Conservation (phyloP, 176 grass and related monocot genomes). For the Aegilops tauschii region DNA sequence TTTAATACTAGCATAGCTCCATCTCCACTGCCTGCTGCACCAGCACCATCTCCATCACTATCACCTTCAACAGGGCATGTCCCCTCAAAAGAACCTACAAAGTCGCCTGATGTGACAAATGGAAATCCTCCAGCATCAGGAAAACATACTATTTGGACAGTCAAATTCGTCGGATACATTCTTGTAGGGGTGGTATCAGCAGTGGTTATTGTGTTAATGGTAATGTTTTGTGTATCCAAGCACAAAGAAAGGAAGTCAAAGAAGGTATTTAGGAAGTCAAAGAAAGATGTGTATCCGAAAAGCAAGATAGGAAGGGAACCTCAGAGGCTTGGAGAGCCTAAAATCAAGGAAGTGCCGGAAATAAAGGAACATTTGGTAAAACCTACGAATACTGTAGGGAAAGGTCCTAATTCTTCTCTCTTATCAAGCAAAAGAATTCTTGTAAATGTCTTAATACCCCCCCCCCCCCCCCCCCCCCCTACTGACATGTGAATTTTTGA, state of each 20-base stretch:
- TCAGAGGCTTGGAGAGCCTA: slow-evolving; percentile 50
- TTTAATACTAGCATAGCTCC: slow-evolving; percentile 91
- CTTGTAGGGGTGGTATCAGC: slow-evolving; percentile 62
- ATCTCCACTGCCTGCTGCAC: slow-evolving; percentile 42
- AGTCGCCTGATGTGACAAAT: slow-evolving; percentile 45
- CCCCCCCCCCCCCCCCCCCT: background rate
- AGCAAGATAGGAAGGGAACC: slow-evolving; percentile 41
- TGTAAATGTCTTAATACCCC: background rate
- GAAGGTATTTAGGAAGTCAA: slow-evolving; percentile 34
- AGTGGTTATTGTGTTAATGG: slow-evolving; percentile 56
- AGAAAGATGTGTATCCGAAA: slow-evolving; percentile 40
- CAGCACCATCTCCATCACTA: slow-evolving; percentile 34
- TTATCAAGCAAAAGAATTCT: background rate
- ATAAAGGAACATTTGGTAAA: slow-evolving; percentile 46
- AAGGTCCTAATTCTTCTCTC: slow-evolving; percentile 54
- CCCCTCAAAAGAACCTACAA: slow-evolving; percentile 48
- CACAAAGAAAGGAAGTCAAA: slow-evolving; percentile 63
- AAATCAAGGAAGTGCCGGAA: slow-evolving; percentile 52
- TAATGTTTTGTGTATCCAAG: slow-evolving; percentile 78
- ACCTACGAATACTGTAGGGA: slow-evolving; percentile 51
- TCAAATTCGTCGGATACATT: slow-evolving; percentile 82
- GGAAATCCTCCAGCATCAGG: slow-evolving; percentile 33
- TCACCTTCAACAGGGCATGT: slow-evolving; percentile 50
- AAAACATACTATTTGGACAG: slow-evolving; percentile 45
- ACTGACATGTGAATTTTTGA: background rate